Base-by-base conservation (phyloP, 208 protist genomes). In the Trypanosoma brucei region DNA sequence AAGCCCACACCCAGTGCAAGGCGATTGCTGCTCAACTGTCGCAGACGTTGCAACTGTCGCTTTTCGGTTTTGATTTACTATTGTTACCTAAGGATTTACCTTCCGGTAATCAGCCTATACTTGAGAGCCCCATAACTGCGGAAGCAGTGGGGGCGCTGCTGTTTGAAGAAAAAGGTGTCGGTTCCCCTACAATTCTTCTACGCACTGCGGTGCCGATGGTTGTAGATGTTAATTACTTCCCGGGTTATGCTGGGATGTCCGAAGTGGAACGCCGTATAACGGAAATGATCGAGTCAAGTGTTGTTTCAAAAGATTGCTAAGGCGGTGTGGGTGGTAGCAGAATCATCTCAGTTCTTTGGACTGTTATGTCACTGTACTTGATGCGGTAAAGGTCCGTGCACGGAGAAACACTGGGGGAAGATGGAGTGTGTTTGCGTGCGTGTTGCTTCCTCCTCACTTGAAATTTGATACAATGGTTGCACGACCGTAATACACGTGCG, bases 171-270 rank as follows among this genome's bases (percentile, higher is more conserved):
- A 48, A 56, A 48, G 85, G 71, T n/a, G 87, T 14, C 8, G 42
- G 79, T 1, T 69, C 64, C 9, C 77, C 87, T 0, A 88, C 87
- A 7, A 14, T 70, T 53, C 55, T 83, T 37, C 71, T 94, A 48
- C 58, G 70, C 13, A 65, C 76, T 48, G 73, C 76, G 33, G 53
- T 83, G 2, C 84, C 88, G 0, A 73, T 90, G 2, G 68, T 92
- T 6, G 77, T 95, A 14, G 88, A 95, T 52, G 75, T 91, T 9
- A 95, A 95, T 69, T 95, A 90, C 82, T 95, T 92, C 57, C 88
- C 88, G 1, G 77, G 88, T 13, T 95, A 82, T 70, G 74, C 71
- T n/a, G 85, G 82, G 9, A 68, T 91, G 59, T 50, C 35, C 38
- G 62, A 79, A 42, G 78, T 72, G 0, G 75, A 77, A 53, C 70